Conservation (phyloP, 164 flowering plant species). For the Vitis rupestris region DNA sequence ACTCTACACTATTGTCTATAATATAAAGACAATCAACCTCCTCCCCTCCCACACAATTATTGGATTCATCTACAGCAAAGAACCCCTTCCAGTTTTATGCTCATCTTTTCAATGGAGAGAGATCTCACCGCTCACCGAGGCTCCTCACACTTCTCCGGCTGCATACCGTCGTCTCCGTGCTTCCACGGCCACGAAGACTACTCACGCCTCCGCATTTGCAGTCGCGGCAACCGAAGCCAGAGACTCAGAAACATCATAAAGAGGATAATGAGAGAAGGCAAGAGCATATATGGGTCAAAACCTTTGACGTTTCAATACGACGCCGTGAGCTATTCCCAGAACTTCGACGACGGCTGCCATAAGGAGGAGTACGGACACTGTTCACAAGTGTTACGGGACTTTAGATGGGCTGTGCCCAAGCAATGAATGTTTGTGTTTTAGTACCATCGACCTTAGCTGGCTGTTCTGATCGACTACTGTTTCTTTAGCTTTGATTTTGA, state of each 20-base stretch:
- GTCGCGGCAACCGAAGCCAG: constrained; percentile 13
- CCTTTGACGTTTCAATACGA: constrained; percentile 54
- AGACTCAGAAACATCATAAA: constrained; percentile 37
- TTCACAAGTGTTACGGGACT: constrained; percentile 1
- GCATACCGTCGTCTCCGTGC: constrained; percentile 40
- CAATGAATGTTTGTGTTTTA: not conserved
- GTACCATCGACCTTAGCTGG: too few relatives aligned
- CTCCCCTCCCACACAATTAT: not conserved
- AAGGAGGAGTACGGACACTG: constrained; percentile 18
- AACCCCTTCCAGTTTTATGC: not conserved
- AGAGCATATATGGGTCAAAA: constrained; percentile 31
- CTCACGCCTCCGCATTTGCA: constrained; percentile 26
- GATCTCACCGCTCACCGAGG: constrained; percentile 20
- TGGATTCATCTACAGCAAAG: not conserved
- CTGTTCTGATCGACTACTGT: too few relatives aligned
- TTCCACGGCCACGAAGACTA: constrained; percentile 35
- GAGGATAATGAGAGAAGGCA: constrained; percentile 46
- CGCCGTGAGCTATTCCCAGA: constrained; percentile 63
- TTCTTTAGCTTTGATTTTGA: too few relatives aligned
- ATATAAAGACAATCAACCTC: too few relatives aligned
- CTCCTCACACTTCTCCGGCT: constrained; percentile 33
- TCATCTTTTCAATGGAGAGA: constrained; percentile 17
- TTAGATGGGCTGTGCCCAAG: constrained; percentile 1
- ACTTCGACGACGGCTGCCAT: constrained; percentile 57
- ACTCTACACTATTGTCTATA: too few relatives aligned